A percentile compares a stretch with the other conserved stretches of the same genome.
Conservation (phyloP, 345 rosid species). For the Combretum micranthum region DNA sequence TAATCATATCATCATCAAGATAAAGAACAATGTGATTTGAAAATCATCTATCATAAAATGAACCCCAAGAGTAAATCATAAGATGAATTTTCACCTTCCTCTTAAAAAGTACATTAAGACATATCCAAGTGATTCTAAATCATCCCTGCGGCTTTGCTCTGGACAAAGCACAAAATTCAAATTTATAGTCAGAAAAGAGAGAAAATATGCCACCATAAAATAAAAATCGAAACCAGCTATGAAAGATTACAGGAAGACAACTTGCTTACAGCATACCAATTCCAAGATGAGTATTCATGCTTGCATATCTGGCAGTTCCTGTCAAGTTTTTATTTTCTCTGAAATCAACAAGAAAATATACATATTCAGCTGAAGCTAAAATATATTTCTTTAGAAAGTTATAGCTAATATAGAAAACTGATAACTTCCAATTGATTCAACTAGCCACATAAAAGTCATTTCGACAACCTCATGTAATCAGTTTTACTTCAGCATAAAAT, state of each 20-base stretch:
- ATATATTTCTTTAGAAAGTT: too few relatives aligned
- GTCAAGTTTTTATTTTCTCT: conserved; percentile 94
- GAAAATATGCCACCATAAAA: background rate
- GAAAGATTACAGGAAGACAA: conserved; percentile 5
- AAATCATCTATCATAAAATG: conserved; percentile 12
- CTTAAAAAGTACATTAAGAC: conserved; percentile 83
- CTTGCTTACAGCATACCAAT: conserved; percentile 39
- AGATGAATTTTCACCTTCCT: conserved; percentile 53
- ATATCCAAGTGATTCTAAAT: conserved; percentile 87
- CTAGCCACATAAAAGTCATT: too few relatives aligned
- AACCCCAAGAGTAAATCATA: too few relatives aligned
- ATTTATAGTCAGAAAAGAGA: background rate
- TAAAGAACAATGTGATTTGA: conserved; percentile 16
- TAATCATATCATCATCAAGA: conserved; percentile 6
- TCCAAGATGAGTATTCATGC: conserved; percentile 97
- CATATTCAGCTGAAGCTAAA: too few relatives aligned
- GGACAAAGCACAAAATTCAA: conserved; percentile 14
- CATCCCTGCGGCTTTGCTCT: conserved; percentile 99
- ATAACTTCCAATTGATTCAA: too few relatives aligned
- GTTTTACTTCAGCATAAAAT: too few relatives aligned
- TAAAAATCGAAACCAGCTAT: background rate
- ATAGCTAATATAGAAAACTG: too few relatives aligned
- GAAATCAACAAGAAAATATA: conserved; percentile 11
- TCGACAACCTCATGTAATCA: too few relatives aligned
- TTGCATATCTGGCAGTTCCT: conserved; percentile 93